Evolutionary conservation across 2,329 filamentous ascomycete genomes (phyloP).

Genomic region (Escovopsis sp.): DNA sequence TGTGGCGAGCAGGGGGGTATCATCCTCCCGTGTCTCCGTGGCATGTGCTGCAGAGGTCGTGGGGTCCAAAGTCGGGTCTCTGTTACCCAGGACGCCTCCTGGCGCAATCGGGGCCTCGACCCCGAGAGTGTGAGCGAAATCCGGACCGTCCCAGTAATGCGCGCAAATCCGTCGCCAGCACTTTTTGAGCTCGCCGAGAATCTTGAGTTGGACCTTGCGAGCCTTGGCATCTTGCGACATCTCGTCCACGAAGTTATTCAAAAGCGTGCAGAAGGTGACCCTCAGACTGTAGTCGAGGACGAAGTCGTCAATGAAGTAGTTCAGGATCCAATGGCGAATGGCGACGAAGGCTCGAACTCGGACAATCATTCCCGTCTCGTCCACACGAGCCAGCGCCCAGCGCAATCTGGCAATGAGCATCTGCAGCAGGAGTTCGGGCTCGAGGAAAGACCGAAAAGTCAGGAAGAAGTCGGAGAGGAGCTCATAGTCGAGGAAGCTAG

Average conservation of each 20-base stretch:
- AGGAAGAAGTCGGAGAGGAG: constrained; percentile 95
- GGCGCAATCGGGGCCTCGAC: constrained; percentile 56
- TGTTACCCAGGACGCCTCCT: constrained; percentile 54
- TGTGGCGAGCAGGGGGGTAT: constrained; percentile 18
- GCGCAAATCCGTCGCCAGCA: constrained; percentile 90
- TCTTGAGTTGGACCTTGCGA: constrained; percentile 55
- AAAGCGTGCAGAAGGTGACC: constrained; percentile 60
- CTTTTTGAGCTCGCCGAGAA: constrained; percentile 86
- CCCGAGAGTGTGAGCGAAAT: constrained; percentile 47
- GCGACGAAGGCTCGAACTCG: constrained; percentile 91
- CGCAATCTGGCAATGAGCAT: constrained; percentile 73
- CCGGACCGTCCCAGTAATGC: constrained; percentile 70
- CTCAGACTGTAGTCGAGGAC: constrained; percentile 61
- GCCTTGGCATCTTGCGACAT: constrained; percentile 29
- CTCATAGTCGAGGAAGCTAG: constrained; percentile 91
- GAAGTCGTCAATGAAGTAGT: constrained; percentile 95
- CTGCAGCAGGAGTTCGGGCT: constrained; percentile 58
- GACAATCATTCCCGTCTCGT: constrained; percentile 86
- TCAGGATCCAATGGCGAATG: constrained; percentile 90
- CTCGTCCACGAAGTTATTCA: constrained; percentile 55
- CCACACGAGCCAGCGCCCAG: constrained; percentile 69
- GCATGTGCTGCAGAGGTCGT: constrained; percentile 35
- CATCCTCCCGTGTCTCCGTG: constrained; percentile 29
- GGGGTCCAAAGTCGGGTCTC: constrained; percentile 40
- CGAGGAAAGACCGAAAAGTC: constrained; percentile 80